Percentiles rank a stretch among this genome's conserved stretches.
Conservation (phyloP, 352 stramenopile species). For the Globisporangium orthogonon region DNA sequence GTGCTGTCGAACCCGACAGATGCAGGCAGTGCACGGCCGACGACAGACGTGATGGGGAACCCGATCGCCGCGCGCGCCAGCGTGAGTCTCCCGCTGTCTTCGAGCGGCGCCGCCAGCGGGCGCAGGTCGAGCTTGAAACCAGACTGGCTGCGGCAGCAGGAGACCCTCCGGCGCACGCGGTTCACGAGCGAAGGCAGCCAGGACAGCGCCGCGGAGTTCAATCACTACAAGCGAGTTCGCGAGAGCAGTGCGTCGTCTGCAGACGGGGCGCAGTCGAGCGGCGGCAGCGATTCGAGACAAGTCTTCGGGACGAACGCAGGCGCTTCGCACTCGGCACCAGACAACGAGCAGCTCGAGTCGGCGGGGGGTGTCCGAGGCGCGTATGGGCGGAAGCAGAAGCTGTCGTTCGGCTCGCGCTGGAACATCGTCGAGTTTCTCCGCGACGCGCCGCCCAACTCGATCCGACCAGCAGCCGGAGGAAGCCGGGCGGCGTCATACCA, state of each 20-base stretch:
- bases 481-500: conserved; percentile 14
- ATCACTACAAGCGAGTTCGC: conserved; percentile 32
- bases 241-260: background rate
- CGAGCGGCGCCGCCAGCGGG: background rate
- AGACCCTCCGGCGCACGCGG: conserved; percentile 48
- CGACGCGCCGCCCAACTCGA: conserved; percentile 21
- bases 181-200: conserved; percentile 46
- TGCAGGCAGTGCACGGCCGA: background rate
- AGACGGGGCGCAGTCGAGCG: background rate
- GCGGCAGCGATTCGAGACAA: background rate
- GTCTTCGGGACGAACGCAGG: background rate
- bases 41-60: conserved; percentile 6
- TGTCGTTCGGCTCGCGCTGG: conserved; percentile 59
- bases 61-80: conserved; percentile 3
- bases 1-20: conserved; percentile 4
- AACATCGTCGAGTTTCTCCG: conserved; percentile 44
- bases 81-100: conserved; percentile 8
- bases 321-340: background rate
- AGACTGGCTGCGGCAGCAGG: conserved; percentile 63
- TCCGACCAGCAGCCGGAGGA: conserved; percentile 21
- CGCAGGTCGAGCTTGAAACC: conserved; percentile 46
- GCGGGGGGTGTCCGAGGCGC: conserved; percentile 43
- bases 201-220: conserved; percentile 37
- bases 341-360: conserved; percentile 28
- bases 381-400: conserved; percentile 46